Conservation (phyloP, 2,329 filamentous ascomycete genomes). For the Helicocarpus griseus region DNA sequence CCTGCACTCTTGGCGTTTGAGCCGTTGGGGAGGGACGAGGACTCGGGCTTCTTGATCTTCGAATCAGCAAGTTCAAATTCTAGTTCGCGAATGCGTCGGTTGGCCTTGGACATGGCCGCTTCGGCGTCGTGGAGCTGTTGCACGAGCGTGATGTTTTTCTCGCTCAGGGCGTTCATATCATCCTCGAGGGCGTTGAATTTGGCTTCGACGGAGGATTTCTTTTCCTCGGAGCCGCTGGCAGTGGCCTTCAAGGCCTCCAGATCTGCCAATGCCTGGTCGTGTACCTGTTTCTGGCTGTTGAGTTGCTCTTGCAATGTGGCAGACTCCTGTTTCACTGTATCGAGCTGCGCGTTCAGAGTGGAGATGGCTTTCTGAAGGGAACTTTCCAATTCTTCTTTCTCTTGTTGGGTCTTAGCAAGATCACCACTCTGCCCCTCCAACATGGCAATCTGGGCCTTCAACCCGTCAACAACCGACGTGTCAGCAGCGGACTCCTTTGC, state of each 20-base stretch:
- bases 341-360: conserved; percentile 59
- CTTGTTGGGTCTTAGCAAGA: conserved; percentile 33
- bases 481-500: conserved; percentile 28
- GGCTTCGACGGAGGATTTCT: conserved; percentile 20
- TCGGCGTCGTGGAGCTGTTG: conserved; percentile 14
- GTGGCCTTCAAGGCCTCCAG: conserved; percentile 9
- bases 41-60: conserved; percentile 6
- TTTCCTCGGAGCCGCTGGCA: conserved; percentile 7
- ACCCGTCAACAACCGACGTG: conserved; percentile 26
- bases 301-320: conserved; percentile 52
- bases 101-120: conserved; percentile 18
- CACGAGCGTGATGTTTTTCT: conserved; percentile 14
- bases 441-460: conserved; percentile 35
- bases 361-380: conserved; percentile 21
- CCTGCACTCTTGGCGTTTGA: conserved; percentile 13
- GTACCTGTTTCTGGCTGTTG: conserved; percentile 24
- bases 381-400: conserved; percentile 38
- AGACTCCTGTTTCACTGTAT: conserved; percentile 58
- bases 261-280: conserved; percentile 31
- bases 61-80: conserved; percentile 13
- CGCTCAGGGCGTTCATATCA: conserved; percentile 16
- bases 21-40: conserved; percentile 11
- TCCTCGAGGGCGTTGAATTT: conserved; percentile 28
- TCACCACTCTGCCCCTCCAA: conserved; percentile 45
- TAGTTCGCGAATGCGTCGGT: conserved; percentile 15